Evolutionary conservation across 345 rosid species (phyloP), one percentile per base, ranked within the genome.

Genomic region (Microthlaspi erraticum): DNA sequence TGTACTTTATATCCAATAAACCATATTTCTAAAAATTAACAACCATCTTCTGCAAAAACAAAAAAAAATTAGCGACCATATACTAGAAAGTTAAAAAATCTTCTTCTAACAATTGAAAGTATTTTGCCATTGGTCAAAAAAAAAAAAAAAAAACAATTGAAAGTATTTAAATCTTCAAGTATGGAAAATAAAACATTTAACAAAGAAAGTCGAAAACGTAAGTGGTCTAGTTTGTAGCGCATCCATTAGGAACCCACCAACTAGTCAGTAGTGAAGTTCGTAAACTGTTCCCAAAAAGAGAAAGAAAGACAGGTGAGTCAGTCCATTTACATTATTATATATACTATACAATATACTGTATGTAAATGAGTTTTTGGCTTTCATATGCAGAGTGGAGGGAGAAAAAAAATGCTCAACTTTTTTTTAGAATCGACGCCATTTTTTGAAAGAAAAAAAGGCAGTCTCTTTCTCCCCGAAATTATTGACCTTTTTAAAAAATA

Each of bases 181-280:
- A 13, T n/a, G 36, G 11, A 4, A 59, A n/a, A n/a, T n/a, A 41
- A 44, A 17, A 62, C 18, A 59, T 5, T 43, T 29, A 29, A 32
- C 3, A 32, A 20, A 49, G 18, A 18, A 8, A n/a, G 0, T 11
- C 11, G 5, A 10, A 18, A 5, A 3, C 6, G 55, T 32, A 11
- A 49, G 60, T 60, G 67, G 68, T 70, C 34, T 51, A 44, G 66
- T 56, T 65, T 66, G 71, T 38, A 72, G 10, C 39, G 59, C 50
- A 64, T 39, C 76, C 58, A 72, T 43, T 62, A 26, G 46, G 14
- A 31, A 70, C 18, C 2, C 33, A 71, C 33, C 74, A 39, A 60
- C 68, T 51, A 70, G 50, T 55, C 51, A 56, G 71, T 60, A 56
- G 71, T 60, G 68, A 70, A 60, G 52, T 60, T 50, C 31, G 60